Base-by-base conservation (phyloP, 768 basidiomycete genomes). In the Amanita molliuscula region DNA sequence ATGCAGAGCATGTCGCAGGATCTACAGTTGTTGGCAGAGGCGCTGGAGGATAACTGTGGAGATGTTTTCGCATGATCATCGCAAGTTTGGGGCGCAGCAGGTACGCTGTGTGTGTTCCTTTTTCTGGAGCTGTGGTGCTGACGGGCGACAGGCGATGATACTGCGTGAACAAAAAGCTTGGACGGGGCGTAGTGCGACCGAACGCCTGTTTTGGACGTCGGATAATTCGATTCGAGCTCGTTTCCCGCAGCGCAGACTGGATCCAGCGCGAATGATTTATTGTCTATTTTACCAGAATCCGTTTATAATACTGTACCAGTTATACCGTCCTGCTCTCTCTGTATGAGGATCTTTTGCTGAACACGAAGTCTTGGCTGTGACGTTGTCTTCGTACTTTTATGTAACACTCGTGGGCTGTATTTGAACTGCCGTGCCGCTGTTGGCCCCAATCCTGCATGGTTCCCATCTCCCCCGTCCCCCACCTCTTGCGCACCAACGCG, bases 51-150 rank as follows among this genome's bases (percentile, higher is more conserved):
- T 60, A 89, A 93, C 58, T n/a, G 81, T 88, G 7, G 91, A 92
- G 51, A 59, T 88, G 65, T 99, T 99, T 68, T 92, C 88, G 28
- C 83, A 88, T 61, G 91, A 94, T 64, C 88, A 93, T 61, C 76
- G 94, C 50, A 96, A 96, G 66, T 93, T 92, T 65, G 93, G 91
- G 48, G 94, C 96, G 50, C 96, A 99, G 63, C 96, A 96, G 82
- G 91, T 91, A 55, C 50, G 72, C 66, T 47, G 25, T 48, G 42
- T 53, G 11, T 4, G 38, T 45, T 16, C 57, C 20, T 48, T 51
- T 42, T 41, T 53, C 40, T 18, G 47, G 34, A 46, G 23, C 18
- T 20, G 16, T n/a, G 20, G 25, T 38, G 13, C 26, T 42, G 29
- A 31, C 9, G 16, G 11, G 34, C 7, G 10, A 9, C 44, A 95